phyloP scores from a whole-genome alignment of 192 early-diverging fungal genomes.

The Podila epicladia region DNA sequence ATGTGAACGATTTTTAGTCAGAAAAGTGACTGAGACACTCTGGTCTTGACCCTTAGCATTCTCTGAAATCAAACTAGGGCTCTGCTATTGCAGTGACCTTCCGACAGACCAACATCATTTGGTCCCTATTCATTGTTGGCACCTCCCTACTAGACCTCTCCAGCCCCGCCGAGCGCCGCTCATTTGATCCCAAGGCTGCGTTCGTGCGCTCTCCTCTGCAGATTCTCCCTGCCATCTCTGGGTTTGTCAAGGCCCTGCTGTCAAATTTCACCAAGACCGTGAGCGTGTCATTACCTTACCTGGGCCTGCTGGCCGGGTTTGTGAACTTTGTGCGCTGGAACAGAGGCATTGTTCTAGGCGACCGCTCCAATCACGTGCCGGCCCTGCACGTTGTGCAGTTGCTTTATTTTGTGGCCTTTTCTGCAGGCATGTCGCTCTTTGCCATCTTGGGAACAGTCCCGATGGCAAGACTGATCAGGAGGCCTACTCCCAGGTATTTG shows the following conservation, averaged over 20 bases:
- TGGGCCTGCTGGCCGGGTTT: slow-evolving; percentile 63
- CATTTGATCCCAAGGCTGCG: slow-evolving; percentile 34
- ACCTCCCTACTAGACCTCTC: slow-evolving; percentile 46
- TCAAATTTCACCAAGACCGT: slow-evolving; percentile 17
- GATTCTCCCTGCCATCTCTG: slow-evolving; percentile 15
- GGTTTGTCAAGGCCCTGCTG: slow-evolving; percentile 23
- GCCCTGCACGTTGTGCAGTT: slow-evolving; percentile 85
- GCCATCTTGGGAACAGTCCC: slow-evolving; percentile 49
- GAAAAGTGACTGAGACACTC: not conserved
- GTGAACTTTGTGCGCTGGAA: slow-evolving; percentile 79
- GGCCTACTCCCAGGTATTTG: slow-evolving; percentile 8
- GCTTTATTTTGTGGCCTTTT: slow-evolving; percentile 83
- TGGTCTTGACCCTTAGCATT: not conserved
- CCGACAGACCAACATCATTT: slow-evolving; percentile 94
- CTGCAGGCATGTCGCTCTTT: slow-evolving; percentile 59
- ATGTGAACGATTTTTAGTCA: slow-evolving; percentile 20
- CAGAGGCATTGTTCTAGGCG: slow-evolving; percentile 90
- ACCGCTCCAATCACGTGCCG: slow-evolving; percentile 85
- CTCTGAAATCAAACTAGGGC: not conserved
- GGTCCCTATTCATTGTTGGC: slow-evolving; percentile 79
- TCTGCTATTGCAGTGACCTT: slow-evolving; percentile 67
- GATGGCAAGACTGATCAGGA: slow-evolving; percentile 33
- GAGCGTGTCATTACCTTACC: slow-evolving; percentile 59
- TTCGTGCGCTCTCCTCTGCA: slow-evolving; percentile 19
- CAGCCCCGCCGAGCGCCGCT: slow-evolving; percentile 18